Evolutionary conservation across 73 alveolate genomes (phyloP), one percentile per base, ranked within the genome.

Genomic region (Symbiodinium pilosum): DNA sequence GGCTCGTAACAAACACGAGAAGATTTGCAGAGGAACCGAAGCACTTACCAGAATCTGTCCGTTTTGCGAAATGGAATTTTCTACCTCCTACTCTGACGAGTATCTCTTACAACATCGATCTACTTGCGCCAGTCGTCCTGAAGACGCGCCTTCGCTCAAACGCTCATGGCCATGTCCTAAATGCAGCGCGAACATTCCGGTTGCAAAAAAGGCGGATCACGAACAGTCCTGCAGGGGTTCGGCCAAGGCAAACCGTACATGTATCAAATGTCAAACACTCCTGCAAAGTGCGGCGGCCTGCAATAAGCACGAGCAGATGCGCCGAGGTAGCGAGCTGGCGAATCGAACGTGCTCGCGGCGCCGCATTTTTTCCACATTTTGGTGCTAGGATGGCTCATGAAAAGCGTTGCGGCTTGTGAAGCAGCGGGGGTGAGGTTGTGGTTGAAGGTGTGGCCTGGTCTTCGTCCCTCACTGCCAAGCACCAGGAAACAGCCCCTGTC

Each of bases 11-110:
- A 47, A 24, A 32, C 93, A 47, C 51, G 93, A 84, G 32, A 85
- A 36, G n/a, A 85, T 85, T 32, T 85, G 93, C 40, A 6, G 93
- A 28, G 93, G 93, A 3, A 47, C 93, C 6, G 93, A 44, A 6
- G 44, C n/a, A 20, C 44, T 36, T 26, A 85, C 93, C 0, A 36
- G 93, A 1, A 32, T 38, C 5, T 85, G 93, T 14, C 93, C 93
- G 2, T 26, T n/a, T 14, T 85, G 93, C 24, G 38, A 85, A 3
- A n/a, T 4, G 51, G 21, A 14, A 12, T 47, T 85, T 21, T 3
- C 44, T 3, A 32, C 11, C 2, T 8, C 44, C 3, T 7, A 9
- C 44, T 6, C 92, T 4, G 92, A 84, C 43, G 93, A 84, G 30
- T 43, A 39, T 26, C 30, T 84, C 6, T 47, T 43, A 1, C 41